These are phyloP conservation scores for Chrysochromulina parva DNA, from an alignment of 78 protist species.

Conservation along the genomic window DNA sequence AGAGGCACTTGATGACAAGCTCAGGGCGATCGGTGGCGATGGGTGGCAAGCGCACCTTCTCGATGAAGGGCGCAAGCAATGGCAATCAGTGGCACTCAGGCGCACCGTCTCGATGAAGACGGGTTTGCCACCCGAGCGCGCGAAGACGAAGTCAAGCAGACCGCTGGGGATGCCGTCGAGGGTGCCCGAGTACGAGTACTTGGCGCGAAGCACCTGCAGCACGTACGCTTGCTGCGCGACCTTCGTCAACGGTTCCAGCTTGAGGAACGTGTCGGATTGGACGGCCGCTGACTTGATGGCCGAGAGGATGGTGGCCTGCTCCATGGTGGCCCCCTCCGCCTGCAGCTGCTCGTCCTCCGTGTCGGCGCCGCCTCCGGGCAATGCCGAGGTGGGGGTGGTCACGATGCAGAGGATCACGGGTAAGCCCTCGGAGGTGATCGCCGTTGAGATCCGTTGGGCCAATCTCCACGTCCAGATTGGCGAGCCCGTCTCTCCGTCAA, in stretches of 20 bases:
- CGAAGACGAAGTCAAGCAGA: neutral
- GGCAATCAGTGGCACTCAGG: too few species aligned
- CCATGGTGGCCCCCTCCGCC: neutral
- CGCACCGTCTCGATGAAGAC: neutral
- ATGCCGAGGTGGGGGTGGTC: neutral
- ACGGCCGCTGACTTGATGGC: too few species aligned
- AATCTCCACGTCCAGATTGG: too few species aligned
- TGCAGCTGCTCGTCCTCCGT: too few species aligned
- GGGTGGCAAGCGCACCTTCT: too few species aligned
- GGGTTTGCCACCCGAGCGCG: neutral
- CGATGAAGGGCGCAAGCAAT: too few species aligned
- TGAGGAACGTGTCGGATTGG: too few species aligned
- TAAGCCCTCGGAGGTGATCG: neutral
- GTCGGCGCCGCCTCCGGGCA: neutral
- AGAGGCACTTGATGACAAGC: too few species aligned
- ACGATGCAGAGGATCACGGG: neutral
- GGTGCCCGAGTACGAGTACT: neutral
- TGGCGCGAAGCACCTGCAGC: neutral
- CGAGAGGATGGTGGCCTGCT: too few species aligned
- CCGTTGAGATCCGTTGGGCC: neutral
- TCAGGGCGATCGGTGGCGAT: too few species aligned
- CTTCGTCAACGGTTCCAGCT: too few species aligned
- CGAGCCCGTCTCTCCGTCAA: too few species aligned
- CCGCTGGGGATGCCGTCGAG: neutral
- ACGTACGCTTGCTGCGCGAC: neutral